Percentiles rank a stretch among this genome's conserved stretches.
These are phyloP conservation scores for Claviceps fusiformis DNA, from an alignment of 2,329 filamentous ascomycete species.

Conservation along the genomic window DNA sequence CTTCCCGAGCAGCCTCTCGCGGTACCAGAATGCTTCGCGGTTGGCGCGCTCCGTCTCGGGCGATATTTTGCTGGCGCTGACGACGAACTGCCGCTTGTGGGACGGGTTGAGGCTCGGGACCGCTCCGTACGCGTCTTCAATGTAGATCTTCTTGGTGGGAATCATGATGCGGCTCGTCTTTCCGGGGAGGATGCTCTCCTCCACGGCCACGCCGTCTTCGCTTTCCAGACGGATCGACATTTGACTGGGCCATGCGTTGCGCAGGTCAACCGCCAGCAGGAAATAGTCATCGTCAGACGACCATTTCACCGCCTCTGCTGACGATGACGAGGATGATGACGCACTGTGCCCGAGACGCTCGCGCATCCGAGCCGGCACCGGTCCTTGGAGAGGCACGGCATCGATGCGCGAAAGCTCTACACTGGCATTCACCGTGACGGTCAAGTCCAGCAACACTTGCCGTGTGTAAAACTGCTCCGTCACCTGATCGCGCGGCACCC, in stretches of 20 bases:
- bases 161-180: slow-evolving; percentile 64
- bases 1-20: slow-evolving; percentile 62
- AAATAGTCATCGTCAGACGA: slow-evolving; percentile 47
- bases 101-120: slow-evolving; percentile 72
- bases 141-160: slow-evolving; percentile 59
- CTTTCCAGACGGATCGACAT: slow-evolving; percentile 52
- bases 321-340: not conserved
- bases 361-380: slow-evolving; percentile 51
- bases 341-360: slow-evolving; percentile 23
- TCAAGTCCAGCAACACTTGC: slow-evolving; percentile 66
- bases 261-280: slow-evolving; percentile 67
- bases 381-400: slow-evolving; percentile 56
- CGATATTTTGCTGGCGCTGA: slow-evolving; percentile 65
- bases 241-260: slow-evolving; percentile 79
- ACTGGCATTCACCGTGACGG: slow-evolving; percentile 83
- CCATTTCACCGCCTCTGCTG: slow-evolving; percentile 20
- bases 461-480: slow-evolving; percentile 69
- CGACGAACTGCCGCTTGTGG: slow-evolving; percentile 83
- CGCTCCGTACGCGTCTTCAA: slow-evolving; percentile 62
- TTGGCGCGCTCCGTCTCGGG: slow-evolving; percentile 66
- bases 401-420: slow-evolving; percentile 73
- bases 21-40: slow-evolving; percentile 83
- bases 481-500: slow-evolving; percentile 52
- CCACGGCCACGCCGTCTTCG: slow-evolving; percentile 33
- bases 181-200: slow-evolving; percentile 48